A percentile compares a stretch with the other conserved stretches of the same genome.
Conservation (phyloP, 345 rosid species). For the Syzygium jambos region DNA sequence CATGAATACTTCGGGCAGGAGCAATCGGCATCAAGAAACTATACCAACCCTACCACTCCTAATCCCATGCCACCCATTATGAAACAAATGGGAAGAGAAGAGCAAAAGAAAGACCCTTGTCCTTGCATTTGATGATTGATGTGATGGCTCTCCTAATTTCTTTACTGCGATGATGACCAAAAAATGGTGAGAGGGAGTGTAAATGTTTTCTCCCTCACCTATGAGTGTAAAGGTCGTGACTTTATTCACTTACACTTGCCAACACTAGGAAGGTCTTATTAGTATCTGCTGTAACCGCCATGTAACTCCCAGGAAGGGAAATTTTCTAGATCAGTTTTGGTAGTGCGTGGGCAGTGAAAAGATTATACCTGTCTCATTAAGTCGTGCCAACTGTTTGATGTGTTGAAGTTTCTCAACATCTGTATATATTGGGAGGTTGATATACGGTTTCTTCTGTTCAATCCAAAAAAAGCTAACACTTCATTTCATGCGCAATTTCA, state of each 20-base stretch:
- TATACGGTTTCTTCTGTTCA: not conserved
- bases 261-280: not conserved
- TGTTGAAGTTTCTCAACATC: not conserved
- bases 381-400: not conserved
- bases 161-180: not conserved
- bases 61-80: not conserved
- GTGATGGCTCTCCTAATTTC: not conserved
- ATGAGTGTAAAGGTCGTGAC: not conserved
- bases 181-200: not conserved
- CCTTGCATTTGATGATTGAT: not conserved
- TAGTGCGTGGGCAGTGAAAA: not conserved
- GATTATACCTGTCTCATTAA: not conserved
- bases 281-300: not conserved
- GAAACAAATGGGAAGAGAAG: not conserved
- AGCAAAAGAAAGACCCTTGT: not conserved
- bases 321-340: not conserved
- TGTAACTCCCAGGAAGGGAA: not conserved
- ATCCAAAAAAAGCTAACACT: not conserved
- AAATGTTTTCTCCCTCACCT: not conserved
- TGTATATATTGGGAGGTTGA: not conserved
- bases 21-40: not conserved
- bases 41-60: not conserved
- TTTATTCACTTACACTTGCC: not conserved
- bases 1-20: not conserved
- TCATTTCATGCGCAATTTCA: not conserved